phyloP scores from a whole-genome alignment of 2,329 filamentous ascomycete genomes.

The Ophiostoma australiae region DNA sequence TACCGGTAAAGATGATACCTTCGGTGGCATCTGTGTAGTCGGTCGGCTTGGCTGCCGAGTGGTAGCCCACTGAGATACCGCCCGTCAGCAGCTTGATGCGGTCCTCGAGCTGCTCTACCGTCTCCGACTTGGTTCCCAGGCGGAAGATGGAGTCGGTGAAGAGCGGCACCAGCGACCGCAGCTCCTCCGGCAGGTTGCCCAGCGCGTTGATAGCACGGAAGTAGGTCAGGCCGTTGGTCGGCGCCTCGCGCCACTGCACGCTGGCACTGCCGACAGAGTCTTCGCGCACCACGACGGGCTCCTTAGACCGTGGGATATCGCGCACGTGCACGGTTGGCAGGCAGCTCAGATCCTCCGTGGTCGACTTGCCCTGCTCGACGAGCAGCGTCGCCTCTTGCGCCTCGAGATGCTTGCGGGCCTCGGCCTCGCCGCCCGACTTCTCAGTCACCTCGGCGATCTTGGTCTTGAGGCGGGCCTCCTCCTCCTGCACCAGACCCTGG shows the following conservation, averaged over 20 bases:
- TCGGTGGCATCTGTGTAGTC: slow-evolving; percentile 69
- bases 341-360: slow-evolving; percentile 78
- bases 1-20: slow-evolving; percentile 78
- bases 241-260: slow-evolving; percentile 85
- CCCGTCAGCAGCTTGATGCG: slow-evolving; percentile 94
- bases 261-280: slow-evolving; percentile 45
- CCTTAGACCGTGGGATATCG: slow-evolving; percentile 78
- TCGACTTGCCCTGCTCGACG: slow-evolving; percentile 76
- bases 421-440: slow-evolving; percentile 65
- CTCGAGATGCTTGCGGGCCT: slow-evolving; percentile 57
- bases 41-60: slow-evolving; percentile 71
- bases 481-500: slow-evolving; percentile 69
- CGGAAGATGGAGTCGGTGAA: slow-evolving; percentile 93
- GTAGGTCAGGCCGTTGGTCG: slow-evolving; percentile 93
- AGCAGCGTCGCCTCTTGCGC: slow-evolving; percentile 75
- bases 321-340: slow-evolving; percentile 81
- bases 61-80: slow-evolving; percentile 78
- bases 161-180: slow-evolving; percentile 77
- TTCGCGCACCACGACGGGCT: slow-evolving; percentile 56
- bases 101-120: slow-evolving; percentile 93
- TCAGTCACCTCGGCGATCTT: slow-evolving; percentile 69
- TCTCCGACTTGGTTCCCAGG: slow-evolving; percentile 78
- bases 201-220: slow-evolving; percentile 84
- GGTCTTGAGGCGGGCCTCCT: slow-evolving; percentile 64
- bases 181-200: slow-evolving; percentile 73